Percentiles rank a stretch among this genome's conserved stretches.
These are phyloP conservation scores for Blechomonas ayalai DNA, from an alignment of 208 protist species.

Conservation along the genomic window DNA sequence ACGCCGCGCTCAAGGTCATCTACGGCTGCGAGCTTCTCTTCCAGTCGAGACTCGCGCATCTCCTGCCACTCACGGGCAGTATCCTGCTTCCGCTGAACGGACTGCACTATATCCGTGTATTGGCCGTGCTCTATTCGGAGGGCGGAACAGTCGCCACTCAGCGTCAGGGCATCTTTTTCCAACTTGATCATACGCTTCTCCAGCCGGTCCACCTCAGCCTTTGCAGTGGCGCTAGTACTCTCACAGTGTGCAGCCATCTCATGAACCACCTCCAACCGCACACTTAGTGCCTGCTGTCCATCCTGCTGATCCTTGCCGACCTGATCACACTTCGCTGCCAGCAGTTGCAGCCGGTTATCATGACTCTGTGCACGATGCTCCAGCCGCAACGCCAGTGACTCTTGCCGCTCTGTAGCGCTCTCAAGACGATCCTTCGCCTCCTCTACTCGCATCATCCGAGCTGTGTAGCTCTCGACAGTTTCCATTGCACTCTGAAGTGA, in stretches of 20 bases:
- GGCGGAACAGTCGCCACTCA: constrained; percentile 10
- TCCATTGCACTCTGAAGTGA: constrained; percentile 15
- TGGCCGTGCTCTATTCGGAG: constrained; percentile 23
- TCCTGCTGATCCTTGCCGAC: constrained; percentile 13
- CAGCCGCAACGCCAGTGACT: constrained; percentile 11
- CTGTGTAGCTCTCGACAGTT: constrained; percentile 14
- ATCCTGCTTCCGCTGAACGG: constrained; percentile 33
- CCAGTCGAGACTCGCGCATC: constrained; percentile 20
- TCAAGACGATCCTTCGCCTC: constrained; percentile 11
- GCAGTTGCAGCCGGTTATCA: background rate
- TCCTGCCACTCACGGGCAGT: constrained; percentile 13
- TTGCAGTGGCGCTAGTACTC: constrained; percentile 34
- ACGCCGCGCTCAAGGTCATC: constrained; percentile 9
- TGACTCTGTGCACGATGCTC: constrained; percentile 12
- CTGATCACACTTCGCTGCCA: constrained; percentile 33
- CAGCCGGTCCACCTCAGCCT: constrained; percentile 53
- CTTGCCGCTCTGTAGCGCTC: constrained; percentile 21
- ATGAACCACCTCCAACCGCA: constrained; percentile 38
- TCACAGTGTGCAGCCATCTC: constrained; percentile 39
- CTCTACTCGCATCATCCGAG: no score
- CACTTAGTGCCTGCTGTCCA: constrained; percentile 26
- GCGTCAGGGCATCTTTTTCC: constrained; percentile 14
- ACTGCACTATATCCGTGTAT: constrained; percentile 10
- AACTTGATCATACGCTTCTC: constrained; percentile 43
- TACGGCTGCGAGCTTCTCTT: constrained; percentile 8